Conservation (phyloP, 495 filamentous ascomycete species). For the Penicillium roqueforti region DNA sequence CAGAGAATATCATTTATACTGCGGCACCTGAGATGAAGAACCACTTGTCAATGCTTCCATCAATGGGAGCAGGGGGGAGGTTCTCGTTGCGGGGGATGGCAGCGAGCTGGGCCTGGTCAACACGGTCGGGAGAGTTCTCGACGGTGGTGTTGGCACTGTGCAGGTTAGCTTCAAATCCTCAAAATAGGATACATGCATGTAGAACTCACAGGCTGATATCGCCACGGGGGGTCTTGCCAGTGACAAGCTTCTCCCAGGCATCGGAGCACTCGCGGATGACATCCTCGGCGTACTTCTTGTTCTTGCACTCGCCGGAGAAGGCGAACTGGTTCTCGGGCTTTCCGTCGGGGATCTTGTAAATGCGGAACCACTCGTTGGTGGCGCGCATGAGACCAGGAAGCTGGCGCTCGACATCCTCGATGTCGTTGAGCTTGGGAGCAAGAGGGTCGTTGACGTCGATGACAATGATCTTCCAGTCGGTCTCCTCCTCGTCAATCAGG, state of each 20-base stretch:
- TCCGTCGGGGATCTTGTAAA: slow-evolving; percentile 99
- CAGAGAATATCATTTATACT: slow-evolving; percentile 50
- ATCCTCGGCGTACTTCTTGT: slow-evolving; percentile 97
- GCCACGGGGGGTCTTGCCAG: slow-evolving; percentile 73
- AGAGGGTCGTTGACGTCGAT: slow-evolving; percentile 98
- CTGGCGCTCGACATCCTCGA: slow-evolving; percentile 99
- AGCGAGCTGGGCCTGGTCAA: slow-evolving; percentile 59
- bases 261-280: slow-evolving; percentile 93
- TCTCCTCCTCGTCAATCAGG: slow-evolving; percentile 98
- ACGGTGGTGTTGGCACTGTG: slow-evolving; percentile 75
- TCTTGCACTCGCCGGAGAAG: slow-evolving; percentile 99
- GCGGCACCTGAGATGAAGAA: slow-evolving; percentile 99
- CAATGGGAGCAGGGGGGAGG: slow-evolving; percentile 79
- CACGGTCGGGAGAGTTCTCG: slow-evolving; percentile 61
- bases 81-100: slow-evolving; percentile 70
- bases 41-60: slow-evolving; percentile 99
- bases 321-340: slow-evolving; percentile 99
- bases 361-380: slow-evolving; percentile 99
- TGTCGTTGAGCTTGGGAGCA: slow-evolving; percentile 93
- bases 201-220: slow-evolving; percentile 76
- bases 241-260: slow-evolving; percentile 94
- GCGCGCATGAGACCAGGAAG: slow-evolving; percentile 93
- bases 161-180: slow-evolving; percentile 26
- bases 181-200: not conserved
- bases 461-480: slow-evolving; percentile 99